Conservation (phyloP, 352 stramenopile species). For the Thalassiosira hispida region DNA sequence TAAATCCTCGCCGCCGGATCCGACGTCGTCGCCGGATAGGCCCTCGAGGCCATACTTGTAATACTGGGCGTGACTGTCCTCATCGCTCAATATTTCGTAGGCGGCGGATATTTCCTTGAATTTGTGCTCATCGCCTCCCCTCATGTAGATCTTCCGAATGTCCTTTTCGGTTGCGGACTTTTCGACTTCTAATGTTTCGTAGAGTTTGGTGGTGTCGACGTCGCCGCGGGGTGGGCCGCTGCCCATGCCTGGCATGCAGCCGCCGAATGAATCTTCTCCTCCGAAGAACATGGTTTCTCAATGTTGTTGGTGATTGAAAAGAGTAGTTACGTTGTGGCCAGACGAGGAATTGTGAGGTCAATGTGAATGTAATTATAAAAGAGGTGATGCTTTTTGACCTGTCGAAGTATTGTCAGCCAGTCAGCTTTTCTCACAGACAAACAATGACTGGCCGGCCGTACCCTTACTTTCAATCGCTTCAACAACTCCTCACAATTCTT, state of each 20-base stretch:
- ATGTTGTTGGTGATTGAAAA: too few relatives aligned
- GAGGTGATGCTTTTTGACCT: too few relatives aligned
- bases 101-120: conserved; percentile 85
- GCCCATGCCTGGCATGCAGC: conserved; percentile 40
- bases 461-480: too few relatives aligned
- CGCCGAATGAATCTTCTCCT: conserved; percentile 15
- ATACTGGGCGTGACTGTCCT: conserved; percentile 84
- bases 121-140: conserved; percentile 96
- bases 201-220: conserved; percentile 82
- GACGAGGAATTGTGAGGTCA: too few relatives aligned
- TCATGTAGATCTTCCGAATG: conserved; percentile 89
- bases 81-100: conserved; percentile 97
- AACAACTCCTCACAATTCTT: too few relatives aligned
- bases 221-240: conserved; percentile 31
- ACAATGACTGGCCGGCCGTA: too few relatives aligned
- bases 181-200: conserved; percentile 79
- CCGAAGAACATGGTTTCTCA: conserved; percentile 16
- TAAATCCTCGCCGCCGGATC: conserved; percentile 87
- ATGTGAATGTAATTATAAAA: too few relatives aligned
- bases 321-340: too few relatives aligned
- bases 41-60: conserved; percentile 97
- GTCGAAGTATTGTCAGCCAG: too few relatives aligned
- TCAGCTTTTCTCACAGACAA: too few relatives aligned
- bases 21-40: conserved; percentile 88
- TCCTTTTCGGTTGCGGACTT: conserved; percentile 84